Conservation (phyloP, 495 filamentous ascomycete genomes). For the Hypomontagnella submonticulosa region DNA sequence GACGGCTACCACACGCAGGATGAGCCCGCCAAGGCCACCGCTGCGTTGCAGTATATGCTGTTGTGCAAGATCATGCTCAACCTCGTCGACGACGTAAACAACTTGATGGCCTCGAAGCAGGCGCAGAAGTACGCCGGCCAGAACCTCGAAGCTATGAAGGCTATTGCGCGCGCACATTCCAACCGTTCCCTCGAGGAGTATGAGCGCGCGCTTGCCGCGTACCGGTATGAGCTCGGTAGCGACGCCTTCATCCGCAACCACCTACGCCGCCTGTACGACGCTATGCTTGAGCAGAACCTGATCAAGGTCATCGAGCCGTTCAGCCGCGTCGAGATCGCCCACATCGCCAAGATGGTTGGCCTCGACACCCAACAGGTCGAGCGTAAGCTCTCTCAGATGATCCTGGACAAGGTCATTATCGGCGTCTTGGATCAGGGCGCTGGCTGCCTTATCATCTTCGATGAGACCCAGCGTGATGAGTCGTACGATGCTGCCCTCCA, state of each 20-base stretch:
- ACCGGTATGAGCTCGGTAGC: constrained; percentile 88
- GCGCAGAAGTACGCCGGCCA: constrained; percentile 94
- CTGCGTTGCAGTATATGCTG: constrained; percentile 98
- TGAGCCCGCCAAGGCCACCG: constrained; percentile 82
- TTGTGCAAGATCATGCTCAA: constrained; percentile 99
- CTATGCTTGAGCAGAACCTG: constrained; percentile 98
- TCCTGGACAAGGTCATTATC: constrained; percentile 97
- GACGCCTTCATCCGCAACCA: constrained; percentile 97
- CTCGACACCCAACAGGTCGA: constrained; percentile 97
- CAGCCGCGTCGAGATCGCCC: constrained; percentile 93
- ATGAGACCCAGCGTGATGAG: constrained; percentile 92
- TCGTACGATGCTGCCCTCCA: constrained; percentile 93
- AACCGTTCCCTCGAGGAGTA: constrained; percentile 97
- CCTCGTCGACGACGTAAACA: constrained; percentile 92
- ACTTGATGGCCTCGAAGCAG: constrained; percentile 91
- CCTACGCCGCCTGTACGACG: constrained; percentile 92
- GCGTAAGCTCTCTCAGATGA: constrained; percentile 98
- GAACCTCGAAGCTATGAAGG: constrained; percentile 98
- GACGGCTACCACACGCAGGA: constrained; percentile 97
- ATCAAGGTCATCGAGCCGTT: constrained; percentile 99
- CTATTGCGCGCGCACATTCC: constrained; percentile 92
- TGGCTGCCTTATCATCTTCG: constrained; percentile 94
- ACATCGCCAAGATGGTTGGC: constrained; percentile 96
- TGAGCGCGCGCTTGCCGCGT: constrained; percentile 87
- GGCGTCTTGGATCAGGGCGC: constrained; percentile 98